These are phyloP conservation scores for Parietichytrium sp. DNA, from an alignment of 108 stramenopile genomes.

Conservation along the genomic window DNA sequence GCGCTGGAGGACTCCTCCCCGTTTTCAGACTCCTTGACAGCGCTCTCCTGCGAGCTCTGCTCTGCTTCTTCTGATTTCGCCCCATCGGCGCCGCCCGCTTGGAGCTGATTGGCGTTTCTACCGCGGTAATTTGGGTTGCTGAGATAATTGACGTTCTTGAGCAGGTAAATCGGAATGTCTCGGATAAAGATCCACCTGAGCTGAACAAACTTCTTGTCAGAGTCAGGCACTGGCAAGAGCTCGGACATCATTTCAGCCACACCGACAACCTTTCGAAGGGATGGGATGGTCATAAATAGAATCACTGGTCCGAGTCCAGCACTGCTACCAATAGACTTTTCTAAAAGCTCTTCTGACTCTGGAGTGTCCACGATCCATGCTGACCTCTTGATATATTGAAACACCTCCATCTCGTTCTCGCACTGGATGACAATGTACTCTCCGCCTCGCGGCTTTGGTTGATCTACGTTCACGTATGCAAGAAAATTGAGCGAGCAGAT, in stretches of 20 bases:
- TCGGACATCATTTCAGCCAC: conserved; percentile 23
- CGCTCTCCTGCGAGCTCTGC: background rate
- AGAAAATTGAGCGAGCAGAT: conserved; percentile 29
- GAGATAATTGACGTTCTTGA: conserved; percentile 23
- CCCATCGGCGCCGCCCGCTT: background rate
- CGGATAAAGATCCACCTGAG: conserved; percentile 28
- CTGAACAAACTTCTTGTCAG: conserved; percentile 14
- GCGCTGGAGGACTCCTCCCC: background rate
- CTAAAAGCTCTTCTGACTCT: background rate
- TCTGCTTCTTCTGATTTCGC: background rate
- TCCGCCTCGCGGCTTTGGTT: background rate
- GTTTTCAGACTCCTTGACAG: background rate
- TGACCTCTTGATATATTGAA: background rate
- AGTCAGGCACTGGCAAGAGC: background rate
- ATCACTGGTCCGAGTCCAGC: background rate
- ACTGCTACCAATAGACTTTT: background rate
- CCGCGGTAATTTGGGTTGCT: background rate
- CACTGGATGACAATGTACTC: conserved; percentile 18
- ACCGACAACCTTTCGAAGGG: conserved; percentile 1
- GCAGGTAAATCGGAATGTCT: conserved; percentile 23
- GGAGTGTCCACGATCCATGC: conserved; percentile 33
- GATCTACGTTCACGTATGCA: conserved; percentile 27
- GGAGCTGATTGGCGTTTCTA: background rate
- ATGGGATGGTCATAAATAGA: background rate
- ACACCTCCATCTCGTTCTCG: conserved; percentile 35